Conservation (phyloP, 441 rosid genomes). For the Omphalea diandra region DNA sequence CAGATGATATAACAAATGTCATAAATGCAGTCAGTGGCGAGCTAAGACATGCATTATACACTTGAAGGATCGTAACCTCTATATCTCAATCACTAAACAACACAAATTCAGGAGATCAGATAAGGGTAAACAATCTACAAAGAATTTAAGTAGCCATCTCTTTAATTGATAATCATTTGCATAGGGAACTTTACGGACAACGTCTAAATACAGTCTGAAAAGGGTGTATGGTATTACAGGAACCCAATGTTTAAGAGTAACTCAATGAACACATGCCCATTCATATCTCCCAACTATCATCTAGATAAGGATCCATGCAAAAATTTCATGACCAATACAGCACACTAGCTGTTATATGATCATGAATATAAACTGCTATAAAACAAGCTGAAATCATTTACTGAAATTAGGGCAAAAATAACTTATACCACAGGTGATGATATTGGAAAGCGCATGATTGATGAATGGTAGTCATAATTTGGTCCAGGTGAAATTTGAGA, state of each 20-base stretch:
- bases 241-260: not conserved
- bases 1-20: not conserved
- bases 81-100: not conserved
- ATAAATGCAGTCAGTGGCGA: not conserved
- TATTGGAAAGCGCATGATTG: constrained; percentile 81
- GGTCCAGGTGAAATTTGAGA: constrained; percentile 80
- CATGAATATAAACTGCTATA: constrained; percentile 3
- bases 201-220: not conserved
- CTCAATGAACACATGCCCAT: not conserved
- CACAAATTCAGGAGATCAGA: not conserved
- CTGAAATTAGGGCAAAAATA: constrained; percentile 11
- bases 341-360: not conserved
- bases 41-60: not conserved
- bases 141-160: not conserved
- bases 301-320: not conserved
- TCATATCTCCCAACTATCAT: not conserved
- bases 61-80: not conserved
- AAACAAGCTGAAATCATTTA: constrained; percentile 15
- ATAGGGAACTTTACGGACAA: not conserved
- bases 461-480: constrained; percentile 78
- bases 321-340: not conserved
- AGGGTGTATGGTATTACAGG: not conserved
- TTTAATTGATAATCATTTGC: not conserved
- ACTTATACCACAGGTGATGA: constrained; percentile 84
- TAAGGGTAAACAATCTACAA: not conserved